These are phyloP conservation scores for Ustilaginoidea virens DNA, from an alignment of 2,329 filamentous ascomycete genomes.

Conservation along the genomic window DNA sequence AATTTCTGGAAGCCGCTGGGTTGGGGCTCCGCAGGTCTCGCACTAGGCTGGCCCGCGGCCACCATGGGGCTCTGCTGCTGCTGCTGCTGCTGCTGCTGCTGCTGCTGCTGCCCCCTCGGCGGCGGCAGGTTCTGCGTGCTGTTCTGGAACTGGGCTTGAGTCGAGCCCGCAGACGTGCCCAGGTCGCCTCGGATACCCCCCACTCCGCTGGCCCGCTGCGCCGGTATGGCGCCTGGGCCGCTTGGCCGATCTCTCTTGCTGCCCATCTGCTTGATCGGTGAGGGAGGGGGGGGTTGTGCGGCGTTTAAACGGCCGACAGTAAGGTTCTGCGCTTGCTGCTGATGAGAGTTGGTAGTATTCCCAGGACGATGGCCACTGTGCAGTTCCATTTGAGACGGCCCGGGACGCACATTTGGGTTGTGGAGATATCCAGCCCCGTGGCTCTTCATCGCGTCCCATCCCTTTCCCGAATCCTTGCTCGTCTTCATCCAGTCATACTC, in stretches of 20 bases:
- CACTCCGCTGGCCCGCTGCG: conserved; percentile 63
- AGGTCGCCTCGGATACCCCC: conserved; percentile 55
- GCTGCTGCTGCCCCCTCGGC: too few relatives aligned
- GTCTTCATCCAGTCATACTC: conserved; percentile 99
- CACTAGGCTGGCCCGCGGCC: conserved; percentile 34
- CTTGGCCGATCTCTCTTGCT: conserved; percentile 64
- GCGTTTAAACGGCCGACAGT: conserved; percentile 86
- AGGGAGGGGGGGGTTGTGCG: conserved; percentile 77
- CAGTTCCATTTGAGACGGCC: conserved; percentile 71
- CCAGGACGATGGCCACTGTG: conserved; percentile 56
- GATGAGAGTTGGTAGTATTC: conserved; percentile 50
- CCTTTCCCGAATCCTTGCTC: conserved; percentile 68
- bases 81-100: too few relatives aligned
- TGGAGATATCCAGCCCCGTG: conserved; percentile 48
- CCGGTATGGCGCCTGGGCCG: conserved; percentile 55
- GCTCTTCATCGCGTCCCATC: conserved; percentile 64
- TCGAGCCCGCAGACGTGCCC: conserved; percentile 75
- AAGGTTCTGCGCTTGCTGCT: conserved; percentile 46
- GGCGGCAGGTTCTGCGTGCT: conserved; percentile 77
- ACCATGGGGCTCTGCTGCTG: conserved; percentile 45
- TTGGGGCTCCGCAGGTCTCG: conserved; percentile 51
- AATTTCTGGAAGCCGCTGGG: conserved; percentile 80
- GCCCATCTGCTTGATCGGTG: conserved; percentile 67
- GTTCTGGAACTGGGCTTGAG: conserved; percentile 92
- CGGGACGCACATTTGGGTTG: conserved; percentile 62